phyloP scores from a whole-genome alignment of 331 rosid species.

The Malus hybrid region DNA sequence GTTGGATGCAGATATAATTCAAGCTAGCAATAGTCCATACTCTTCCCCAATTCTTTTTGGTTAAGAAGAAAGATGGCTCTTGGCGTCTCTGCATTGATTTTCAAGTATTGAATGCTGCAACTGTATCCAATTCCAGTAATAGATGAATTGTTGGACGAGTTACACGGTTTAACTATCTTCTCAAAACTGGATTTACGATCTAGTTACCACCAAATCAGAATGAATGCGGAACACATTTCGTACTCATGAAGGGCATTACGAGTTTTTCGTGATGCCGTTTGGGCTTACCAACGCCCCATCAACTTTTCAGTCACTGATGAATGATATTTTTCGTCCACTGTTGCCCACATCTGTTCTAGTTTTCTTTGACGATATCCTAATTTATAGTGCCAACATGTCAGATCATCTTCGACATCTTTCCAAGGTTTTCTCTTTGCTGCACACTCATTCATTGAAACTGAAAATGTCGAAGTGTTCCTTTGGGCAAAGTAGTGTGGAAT shows the following conservation, averaged over 20 bases:
- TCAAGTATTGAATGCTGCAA: not conserved
- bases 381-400: not conserved
- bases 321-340: not conserved
- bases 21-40: not conserved
- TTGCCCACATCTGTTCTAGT: not conserved
- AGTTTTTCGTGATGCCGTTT: not conserved
- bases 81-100: not conserved
- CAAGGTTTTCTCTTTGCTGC: not conserved
- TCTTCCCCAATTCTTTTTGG: not conserved
- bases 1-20: not conserved
- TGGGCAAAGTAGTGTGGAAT: not conserved
- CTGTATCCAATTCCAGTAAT: not conserved
- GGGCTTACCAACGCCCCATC: not conserved
- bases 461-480: not conserved
- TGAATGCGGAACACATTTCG: not conserved
- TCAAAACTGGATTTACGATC: not conserved
- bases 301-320: not conserved
- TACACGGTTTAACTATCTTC: not conserved
- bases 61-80: not conserved
- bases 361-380: not conserved
- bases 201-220: not conserved
- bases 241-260: not conserved
- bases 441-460: not conserved
- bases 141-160: not conserved
- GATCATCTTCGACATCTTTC: not conserved